Evolutionary conservation across 1,284 basidiomycete genomes (phyloP).

Genomic region (Papiliotrema fonsecae): DNA sequence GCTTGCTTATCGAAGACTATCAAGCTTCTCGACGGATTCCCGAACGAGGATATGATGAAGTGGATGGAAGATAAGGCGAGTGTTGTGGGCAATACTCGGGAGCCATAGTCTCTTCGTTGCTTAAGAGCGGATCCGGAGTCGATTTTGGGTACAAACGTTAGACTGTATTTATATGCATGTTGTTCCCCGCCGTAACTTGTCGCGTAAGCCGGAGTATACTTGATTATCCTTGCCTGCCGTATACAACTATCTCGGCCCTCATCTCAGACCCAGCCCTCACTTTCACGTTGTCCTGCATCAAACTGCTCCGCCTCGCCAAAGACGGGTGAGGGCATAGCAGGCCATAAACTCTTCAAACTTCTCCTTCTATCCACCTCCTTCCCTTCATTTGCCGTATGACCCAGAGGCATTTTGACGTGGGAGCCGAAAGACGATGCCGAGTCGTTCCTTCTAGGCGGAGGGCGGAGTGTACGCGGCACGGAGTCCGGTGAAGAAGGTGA

Average conservation of each 20-base stretch:
- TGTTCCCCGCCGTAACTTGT: too few species aligned
- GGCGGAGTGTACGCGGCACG: background rate
- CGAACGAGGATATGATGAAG: conserved; percentile 35
- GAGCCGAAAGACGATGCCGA: background rate
- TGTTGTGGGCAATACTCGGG: conserved; percentile 1
- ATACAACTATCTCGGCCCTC: background rate
- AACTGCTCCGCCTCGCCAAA: background rate
- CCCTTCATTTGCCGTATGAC: background rate
- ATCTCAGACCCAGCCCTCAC: background rate
- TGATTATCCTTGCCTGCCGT: background rate
- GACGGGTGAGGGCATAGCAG: conserved; percentile 1
- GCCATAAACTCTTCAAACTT: conserved; percentile 7
- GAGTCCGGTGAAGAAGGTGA: background rate
- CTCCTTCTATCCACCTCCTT: background rate
- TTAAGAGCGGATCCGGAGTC: too few species aligned
- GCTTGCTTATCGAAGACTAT: conserved; percentile 43
- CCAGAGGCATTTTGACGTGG: background rate
- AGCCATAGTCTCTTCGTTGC: too few species aligned
- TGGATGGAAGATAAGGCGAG: conserved; percentile 37
- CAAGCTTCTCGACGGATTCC: conserved; percentile 36
- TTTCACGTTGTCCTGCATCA: background rate
- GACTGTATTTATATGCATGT: too few species aligned
- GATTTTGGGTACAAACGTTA: too few species aligned
- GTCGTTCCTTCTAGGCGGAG: background rate
- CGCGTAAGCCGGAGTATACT: too few species aligned